These are phyloP conservation scores for Aegilops tauschii DNA, from an alignment of 176 grass and related monocot genomes.

Conservation along the genomic window DNA sequence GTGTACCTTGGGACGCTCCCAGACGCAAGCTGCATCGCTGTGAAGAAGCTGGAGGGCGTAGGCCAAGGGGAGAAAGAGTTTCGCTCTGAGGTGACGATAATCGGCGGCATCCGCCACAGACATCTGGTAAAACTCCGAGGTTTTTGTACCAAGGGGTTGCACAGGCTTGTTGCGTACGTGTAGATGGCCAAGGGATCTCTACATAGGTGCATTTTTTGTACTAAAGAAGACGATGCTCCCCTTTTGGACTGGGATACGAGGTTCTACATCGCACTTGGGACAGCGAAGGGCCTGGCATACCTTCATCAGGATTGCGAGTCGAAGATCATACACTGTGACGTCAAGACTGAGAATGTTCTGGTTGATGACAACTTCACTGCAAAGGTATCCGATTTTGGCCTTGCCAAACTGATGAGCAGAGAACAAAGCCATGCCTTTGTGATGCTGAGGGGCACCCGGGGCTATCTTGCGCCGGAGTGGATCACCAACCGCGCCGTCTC, in stretches of 20 bases:
- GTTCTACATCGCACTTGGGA: conserved; percentile 49
- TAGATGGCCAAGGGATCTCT: conserved; percentile 83
- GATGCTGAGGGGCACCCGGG: conserved; percentile 71
- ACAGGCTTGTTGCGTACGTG: conserved; percentile 76
- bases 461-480: conserved; percentile 24
- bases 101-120: conserved; percentile 85
- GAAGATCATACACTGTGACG: conserved; percentile 82
- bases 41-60: conserved; percentile 85
- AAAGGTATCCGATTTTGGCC: conserved; percentile 9
- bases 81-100: conserved; percentile 69
- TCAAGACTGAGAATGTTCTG: conserved; percentile 89
- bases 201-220: conserved; percentile 77
- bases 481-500: conserved; percentile 78
- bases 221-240: not conserved
- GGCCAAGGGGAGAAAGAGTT: conserved; percentile 95
- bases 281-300: conserved; percentile 48
- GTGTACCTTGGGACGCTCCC: conserved; percentile 77
- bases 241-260: conserved; percentile 70
- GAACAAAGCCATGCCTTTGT: conserved; percentile 95
- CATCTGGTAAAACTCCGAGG: conserved; percentile 81
- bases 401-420: conserved; percentile 86
- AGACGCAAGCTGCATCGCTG: conserved; percentile 63
- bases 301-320: conserved; percentile 87
- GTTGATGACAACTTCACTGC: conserved; percentile 67
- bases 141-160: conserved; percentile 57